These are phyloP conservation scores for Fragaria nilgerrensis DNA, from an alignment of 306 rosid genomes.

Conservation along the genomic window DNA sequence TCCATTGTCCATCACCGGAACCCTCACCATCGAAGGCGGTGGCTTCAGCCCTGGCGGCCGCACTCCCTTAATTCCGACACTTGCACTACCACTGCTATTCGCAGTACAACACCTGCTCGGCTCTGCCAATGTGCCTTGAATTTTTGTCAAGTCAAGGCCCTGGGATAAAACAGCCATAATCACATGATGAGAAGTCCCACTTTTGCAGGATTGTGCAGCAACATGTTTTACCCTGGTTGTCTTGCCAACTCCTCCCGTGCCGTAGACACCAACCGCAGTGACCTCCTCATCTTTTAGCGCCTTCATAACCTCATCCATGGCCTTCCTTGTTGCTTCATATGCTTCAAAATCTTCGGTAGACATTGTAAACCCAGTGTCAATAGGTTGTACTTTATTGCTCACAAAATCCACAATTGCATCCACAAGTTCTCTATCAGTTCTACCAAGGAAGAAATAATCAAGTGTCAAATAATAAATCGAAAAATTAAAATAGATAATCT, in stretches of 20 bases:
- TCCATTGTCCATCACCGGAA: conserved; percentile 39
- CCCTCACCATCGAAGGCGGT: conserved; percentile 53
- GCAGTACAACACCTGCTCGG: conserved; percentile 23
- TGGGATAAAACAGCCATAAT: conserved; percentile 13
- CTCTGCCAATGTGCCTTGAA: background rate
- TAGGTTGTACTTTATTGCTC: background rate
- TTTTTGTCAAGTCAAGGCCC: background rate
- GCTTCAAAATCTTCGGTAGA: no score
- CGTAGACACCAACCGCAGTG: background rate
- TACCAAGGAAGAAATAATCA: no score
- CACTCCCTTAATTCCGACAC: conserved; percentile 62
- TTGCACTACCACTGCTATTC: conserved; percentile 6
- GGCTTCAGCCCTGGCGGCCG: conserved; percentile 80
- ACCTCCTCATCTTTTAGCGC: background rate
- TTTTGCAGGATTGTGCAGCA: no score
- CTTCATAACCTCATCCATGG: background rate
- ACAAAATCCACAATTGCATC: background rate
- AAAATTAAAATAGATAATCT: no score
- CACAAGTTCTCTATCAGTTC: background rate
- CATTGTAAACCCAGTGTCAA: no score
- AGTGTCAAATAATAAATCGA: no score
- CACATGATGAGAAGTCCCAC: background rate
- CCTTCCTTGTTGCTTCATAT: background rate
- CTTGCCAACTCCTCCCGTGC: background rate
- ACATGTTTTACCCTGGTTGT: background rate